These are phyloP conservation scores for Albatrellus ellisii DNA, from an alignment of 768 basidiomycete species.

Conservation along the genomic window DNA sequence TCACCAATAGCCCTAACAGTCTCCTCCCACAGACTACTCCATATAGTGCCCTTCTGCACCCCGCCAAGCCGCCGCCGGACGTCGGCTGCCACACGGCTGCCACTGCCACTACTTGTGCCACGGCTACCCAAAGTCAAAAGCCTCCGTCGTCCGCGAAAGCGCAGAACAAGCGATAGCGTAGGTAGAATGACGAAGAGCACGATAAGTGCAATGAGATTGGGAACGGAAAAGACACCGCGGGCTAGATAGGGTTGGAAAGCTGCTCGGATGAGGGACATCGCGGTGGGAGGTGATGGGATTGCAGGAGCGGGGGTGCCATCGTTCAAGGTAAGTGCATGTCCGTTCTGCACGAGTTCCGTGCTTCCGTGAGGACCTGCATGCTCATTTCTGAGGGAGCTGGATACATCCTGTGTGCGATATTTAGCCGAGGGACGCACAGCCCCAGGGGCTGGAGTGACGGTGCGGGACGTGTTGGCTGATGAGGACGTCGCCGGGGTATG, in stretches of 20 bases:
- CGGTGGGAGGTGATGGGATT: neutral
- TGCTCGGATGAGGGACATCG: constrained; percentile 2
- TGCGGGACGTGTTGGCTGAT: constrained; percentile 2
- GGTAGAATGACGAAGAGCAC: constrained; percentile 10
- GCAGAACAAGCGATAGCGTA: constrained; percentile 7
- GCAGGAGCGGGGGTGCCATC: neutral
- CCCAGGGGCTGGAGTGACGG: constrained; percentile 2
- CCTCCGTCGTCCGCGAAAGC: constrained; percentile 4
- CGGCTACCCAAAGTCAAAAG: neutral
- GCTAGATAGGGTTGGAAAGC: constrained; percentile 5
- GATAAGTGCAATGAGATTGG: constrained; percentile 1
- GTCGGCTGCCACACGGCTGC: constrained; percentile 5
- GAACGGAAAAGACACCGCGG: neutral
- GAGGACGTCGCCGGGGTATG: neutral
- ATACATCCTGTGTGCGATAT: neutral
- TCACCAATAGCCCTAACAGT: constrained; percentile 9
- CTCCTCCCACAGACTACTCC: constrained; percentile 9
- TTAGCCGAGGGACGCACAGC: neutral
- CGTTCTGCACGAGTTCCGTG: too few species aligned
- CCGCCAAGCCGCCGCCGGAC: constrained; percentile 11
- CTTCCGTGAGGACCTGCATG: neutral
- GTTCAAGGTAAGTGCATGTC: neutral
- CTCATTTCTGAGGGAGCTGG: neutral
- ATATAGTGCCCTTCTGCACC: constrained; percentile 5
- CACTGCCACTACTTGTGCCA: neutral